Evolutionary conservation across 306 rosid species (phyloP).

Genomic region (Ormosia semicastrata): DNA sequence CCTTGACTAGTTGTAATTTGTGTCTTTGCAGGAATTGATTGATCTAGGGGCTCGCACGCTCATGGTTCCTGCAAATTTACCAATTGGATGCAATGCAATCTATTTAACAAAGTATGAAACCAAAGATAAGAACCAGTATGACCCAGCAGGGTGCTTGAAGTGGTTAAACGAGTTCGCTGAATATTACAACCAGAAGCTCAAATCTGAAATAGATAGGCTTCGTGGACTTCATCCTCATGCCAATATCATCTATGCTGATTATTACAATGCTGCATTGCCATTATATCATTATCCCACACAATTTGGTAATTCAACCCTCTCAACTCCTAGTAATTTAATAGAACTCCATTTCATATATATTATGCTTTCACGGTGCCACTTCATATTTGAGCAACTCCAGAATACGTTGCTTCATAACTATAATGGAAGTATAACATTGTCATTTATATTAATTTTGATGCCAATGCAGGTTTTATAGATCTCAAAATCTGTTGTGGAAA

Average conservation of each 20-base stretch:
- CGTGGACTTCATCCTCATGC: constrained; percentile 27
- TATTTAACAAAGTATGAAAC: constrained; percentile 38
- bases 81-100: constrained; percentile 34
- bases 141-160: constrained; percentile 43
- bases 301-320: constrained; percentile 30
- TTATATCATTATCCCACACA: constrained; percentile 30
- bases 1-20: neutral
- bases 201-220: constrained; percentile 28
- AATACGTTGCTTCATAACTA: neutral
- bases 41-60: constrained; percentile 45
- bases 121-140: constrained; percentile 26
- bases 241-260: constrained; percentile 49
- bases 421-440: neutral
- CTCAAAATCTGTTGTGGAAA: constrained; percentile 36
- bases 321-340: neutral
- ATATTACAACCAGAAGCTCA: constrained; percentile 44
- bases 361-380: neutral
- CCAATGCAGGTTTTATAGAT: constrained; percentile 33
- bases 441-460: neutral
- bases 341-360: neutral
- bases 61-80: constrained; percentile 50
- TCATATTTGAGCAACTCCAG: neutral
- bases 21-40: constrained; percentile 42
- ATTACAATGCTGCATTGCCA: constrained; percentile 36
- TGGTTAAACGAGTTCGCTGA: constrained; percentile 45